A percentile compares a stretch with the other conserved stretches of the same genome.
These are phyloP conservation scores for Craspedostauros australis DNA, from an alignment of 108 stramenopile species.

Conservation along the genomic window DNA sequence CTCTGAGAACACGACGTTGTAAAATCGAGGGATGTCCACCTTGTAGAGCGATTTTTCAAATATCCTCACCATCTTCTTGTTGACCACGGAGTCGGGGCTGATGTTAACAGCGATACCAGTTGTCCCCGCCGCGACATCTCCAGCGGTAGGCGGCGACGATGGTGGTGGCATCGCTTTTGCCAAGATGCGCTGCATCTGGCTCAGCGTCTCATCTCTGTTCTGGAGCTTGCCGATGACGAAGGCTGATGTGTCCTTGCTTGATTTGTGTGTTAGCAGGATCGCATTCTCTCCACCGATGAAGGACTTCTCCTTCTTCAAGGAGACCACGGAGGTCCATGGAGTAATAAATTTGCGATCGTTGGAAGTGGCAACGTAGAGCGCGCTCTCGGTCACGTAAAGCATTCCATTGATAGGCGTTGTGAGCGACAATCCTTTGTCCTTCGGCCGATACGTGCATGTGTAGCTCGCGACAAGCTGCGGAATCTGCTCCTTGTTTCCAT, in stretches of 20 bases:
- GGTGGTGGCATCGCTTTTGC: background rate
- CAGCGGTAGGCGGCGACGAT: background rate
- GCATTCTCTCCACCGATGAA: conserved; percentile 21
- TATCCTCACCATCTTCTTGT: conserved; percentile 64
- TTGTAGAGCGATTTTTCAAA: conserved; percentile 43
- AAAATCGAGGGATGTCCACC: conserved; percentile 55
- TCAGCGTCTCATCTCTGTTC: conserved; percentile 6
- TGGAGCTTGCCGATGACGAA: conserved; percentile 24
- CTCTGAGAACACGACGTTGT: conserved; percentile 65
- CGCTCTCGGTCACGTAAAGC: conserved; percentile 25
- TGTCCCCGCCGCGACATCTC: background rate
- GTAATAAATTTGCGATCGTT: conserved; percentile 30
- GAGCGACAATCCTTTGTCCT: conserved; percentile 21
- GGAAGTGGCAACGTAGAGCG: conserved; percentile 42
- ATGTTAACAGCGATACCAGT: background rate
- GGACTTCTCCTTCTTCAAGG: conserved; percentile 49
- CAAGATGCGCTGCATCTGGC: conserved; percentile 3
- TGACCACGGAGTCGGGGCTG: conserved; percentile 32
- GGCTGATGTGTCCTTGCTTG: background rate
- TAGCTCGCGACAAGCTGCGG: conserved; percentile 27
- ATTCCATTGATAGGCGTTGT: conserved; percentile 31
- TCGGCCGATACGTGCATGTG: conserved; percentile 39
- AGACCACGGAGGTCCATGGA: conserved; percentile 23
- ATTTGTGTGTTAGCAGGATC: conserved; percentile 11
- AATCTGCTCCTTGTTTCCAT: conserved; percentile 6